Conservation (phyloP, 306 rosid genomes). For the Malus domestica region DNA sequence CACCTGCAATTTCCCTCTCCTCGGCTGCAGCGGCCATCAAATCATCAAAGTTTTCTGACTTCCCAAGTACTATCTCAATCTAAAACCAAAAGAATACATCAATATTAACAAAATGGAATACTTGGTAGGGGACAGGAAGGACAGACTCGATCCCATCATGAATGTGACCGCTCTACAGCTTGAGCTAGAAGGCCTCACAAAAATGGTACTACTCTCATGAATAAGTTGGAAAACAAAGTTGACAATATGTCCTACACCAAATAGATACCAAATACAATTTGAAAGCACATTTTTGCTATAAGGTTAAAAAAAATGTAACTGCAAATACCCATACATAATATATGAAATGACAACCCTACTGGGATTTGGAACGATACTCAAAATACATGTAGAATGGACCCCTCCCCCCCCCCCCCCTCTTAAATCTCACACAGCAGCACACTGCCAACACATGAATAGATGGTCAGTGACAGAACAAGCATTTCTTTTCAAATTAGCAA, state of each 20-base stretch:
- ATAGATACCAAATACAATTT: not conserved
- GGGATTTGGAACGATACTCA: not conserved
- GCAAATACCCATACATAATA: not conserved
- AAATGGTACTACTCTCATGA: not conserved
- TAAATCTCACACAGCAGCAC: not conserved
- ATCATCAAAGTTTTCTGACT: conserved; percentile 36
- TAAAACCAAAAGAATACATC: not conserved
- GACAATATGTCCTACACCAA: not conserved
- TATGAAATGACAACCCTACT: not conserved
- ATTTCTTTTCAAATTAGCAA: too few relatives aligned
- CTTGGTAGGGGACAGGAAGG: not conserved
- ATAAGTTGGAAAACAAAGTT: not conserved
- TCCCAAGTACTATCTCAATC: conserved; percentile 42
- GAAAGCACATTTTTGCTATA: not conserved
- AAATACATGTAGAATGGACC: not conserved
- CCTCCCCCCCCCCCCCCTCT: not conserved
- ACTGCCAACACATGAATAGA: not conserved
- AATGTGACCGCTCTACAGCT: not conserved
- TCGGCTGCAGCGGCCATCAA: conserved; percentile 48
- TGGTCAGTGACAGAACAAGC: not conserved
- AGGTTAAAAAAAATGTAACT: not conserved
- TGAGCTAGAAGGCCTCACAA: not conserved
- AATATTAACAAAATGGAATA: not conserved
- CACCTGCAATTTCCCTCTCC: conserved; percentile 25
- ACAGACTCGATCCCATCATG: not conserved